These are phyloP conservation scores for Tolypocladium endophyticum DNA, from an alignment of 2,329 filamentous ascomycete genomes.

Conservation along the genomic window DNA sequence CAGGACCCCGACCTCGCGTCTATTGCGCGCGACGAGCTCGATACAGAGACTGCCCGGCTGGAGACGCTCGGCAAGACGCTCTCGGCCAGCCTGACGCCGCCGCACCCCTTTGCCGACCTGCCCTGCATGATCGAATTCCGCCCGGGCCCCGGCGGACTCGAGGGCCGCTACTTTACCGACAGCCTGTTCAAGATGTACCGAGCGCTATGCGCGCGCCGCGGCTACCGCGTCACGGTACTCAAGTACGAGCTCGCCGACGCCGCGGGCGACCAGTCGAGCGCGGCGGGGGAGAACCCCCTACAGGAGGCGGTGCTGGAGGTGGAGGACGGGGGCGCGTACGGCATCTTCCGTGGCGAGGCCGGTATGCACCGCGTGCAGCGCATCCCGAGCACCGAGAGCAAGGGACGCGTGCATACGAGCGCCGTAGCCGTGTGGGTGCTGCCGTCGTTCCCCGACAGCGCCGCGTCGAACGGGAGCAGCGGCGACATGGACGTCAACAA, in stretches of 20 bases:
- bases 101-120: slow-evolving; percentile 80
- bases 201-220: slow-evolving; percentile 59
- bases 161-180: slow-evolving; percentile 83
- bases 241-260: slow-evolving; percentile 73
- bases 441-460: slow-evolving; percentile 61
- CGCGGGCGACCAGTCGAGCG: slow-evolving; percentile 38
- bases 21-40: slow-evolving; percentile 73
- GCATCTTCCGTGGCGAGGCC: slow-evolving; percentile 71
- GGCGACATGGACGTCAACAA: slow-evolving; percentile 60
- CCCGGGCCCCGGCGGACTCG: slow-evolving; percentile 82
- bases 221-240: slow-evolving; percentile 56
- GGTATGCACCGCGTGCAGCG: slow-evolving; percentile 94
- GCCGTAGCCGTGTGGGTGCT: slow-evolving; percentile 88
- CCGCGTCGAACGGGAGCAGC: slow-evolving; percentile 30
- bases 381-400: slow-evolving; percentile 81
- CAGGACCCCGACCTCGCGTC: slow-evolving; percentile 61
- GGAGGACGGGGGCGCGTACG: slow-evolving; percentile 67
- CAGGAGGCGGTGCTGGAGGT: slow-evolving; percentile 85
- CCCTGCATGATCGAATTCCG: slow-evolving; percentile 88
- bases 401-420: slow-evolving; percentile 86
- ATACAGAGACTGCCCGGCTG: slow-evolving; percentile 52
- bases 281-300: slow-evolving; percentile 56
- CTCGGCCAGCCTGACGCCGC: slow-evolving; percentile 69
- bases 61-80: slow-evolving; percentile 54
- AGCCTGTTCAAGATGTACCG: slow-evolving; percentile 87